phyloP scores from a whole-genome alignment of 2,329 filamentous ascomycete genomes.

The Zopfia rhizophila region DNA sequence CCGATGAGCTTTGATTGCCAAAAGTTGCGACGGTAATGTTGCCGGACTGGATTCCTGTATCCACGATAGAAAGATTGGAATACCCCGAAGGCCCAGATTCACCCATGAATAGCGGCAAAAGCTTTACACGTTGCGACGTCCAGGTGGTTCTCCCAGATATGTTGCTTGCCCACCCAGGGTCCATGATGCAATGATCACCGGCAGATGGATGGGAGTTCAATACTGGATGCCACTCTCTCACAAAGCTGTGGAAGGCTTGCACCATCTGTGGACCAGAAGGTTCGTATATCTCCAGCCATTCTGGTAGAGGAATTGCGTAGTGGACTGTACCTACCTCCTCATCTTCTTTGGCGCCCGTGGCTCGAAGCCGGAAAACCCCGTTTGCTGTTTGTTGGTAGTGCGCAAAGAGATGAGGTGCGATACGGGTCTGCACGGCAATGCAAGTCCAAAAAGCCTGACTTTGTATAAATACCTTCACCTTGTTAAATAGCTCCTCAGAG shows the following conservation, averaged over 20 bases:
- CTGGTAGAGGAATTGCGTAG: slow-evolving; percentile 8
- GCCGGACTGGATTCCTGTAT: too few species aligned
- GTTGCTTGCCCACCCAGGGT: neutral
- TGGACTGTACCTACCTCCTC: slow-evolving; percentile 1
- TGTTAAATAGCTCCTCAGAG: slow-evolving; percentile 3
- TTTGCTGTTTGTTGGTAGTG: neutral
- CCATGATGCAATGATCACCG: slow-evolving; percentile 12
- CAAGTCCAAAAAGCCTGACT: slow-evolving; percentile 17
- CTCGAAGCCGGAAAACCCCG: slow-evolving; percentile 1
- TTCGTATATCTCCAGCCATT: slow-evolving; percentile 12
- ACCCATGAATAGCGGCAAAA: neutral
- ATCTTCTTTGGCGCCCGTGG: slow-evolving; percentile 6
- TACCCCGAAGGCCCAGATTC: too few species aligned
- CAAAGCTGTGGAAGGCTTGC: slow-evolving; percentile 8
- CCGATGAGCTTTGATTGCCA: too few species aligned
- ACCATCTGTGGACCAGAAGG: slow-evolving; percentile 3
- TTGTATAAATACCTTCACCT: slow-evolving; percentile 4
- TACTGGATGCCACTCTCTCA: slow-evolving; percentile 14
- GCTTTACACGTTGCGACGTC: neutral
- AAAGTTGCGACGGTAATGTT: too few species aligned
- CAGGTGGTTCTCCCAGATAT: slow-evolving; percentile 5
- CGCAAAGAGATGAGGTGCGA: slow-evolving; percentile 12
- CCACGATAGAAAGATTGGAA: too few species aligned
- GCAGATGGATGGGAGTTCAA: slow-evolving; percentile 8
- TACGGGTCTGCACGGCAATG: slow-evolving; percentile 4